These are phyloP conservation scores for Penicillium sp. DNA, from an alignment of 2,329 filamentous ascomycete species.

Conservation along the genomic window DNA sequence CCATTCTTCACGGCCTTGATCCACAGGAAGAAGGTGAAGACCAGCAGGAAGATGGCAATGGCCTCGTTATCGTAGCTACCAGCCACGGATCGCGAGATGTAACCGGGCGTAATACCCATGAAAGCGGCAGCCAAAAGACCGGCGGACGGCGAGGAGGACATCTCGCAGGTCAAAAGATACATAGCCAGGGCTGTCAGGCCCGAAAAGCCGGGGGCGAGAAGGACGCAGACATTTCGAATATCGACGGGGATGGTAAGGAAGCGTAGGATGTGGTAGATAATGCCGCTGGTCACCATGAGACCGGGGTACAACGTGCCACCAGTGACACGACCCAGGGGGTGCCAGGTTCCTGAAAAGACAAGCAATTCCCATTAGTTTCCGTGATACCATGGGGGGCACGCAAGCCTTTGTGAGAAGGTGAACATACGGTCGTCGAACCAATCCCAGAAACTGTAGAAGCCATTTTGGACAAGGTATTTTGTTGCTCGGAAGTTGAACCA, in stretches of 20 bases:
- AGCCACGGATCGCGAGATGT: conserved; percentile 95
- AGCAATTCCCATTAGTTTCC: conserved; percentile 19
- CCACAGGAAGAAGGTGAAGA: conserved; percentile 98
- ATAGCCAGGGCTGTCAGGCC: conserved; percentile 89
- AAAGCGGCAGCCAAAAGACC: conserved; percentile 91
- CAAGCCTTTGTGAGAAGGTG: conserved; percentile 9
- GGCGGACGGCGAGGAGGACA: conserved; percentile 91
- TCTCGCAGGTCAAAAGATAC: conserved; percentile 94
- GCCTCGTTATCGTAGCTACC: conserved; percentile 99
- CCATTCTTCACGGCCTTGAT: conserved; percentile 97
- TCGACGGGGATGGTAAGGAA: conserved; percentile 89
- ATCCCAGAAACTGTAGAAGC: conserved; percentile 99
- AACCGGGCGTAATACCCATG: conserved; percentile 96
- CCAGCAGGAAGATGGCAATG: conserved; percentile 96
- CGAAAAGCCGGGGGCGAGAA: conserved; percentile 91
- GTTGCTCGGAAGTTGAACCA: conserved; percentile 99
- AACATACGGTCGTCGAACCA: conserved; percentile 94
- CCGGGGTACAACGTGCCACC: conserved; percentile 98
- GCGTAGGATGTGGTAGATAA: conserved; percentile 91
- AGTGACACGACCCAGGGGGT: conserved; percentile 95
- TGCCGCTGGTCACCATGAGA: conserved; percentile 97
- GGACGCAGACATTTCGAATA: conserved; percentile 97
- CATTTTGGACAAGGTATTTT: conserved; percentile 94
- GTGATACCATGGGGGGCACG: conserved; percentile 5
- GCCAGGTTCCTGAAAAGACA: conserved; percentile 73